A percentile compares a stretch with the other conserved stretches of the same genome.
These are phyloP conservation scores for Spencermartinsiella europaea DNA, from an alignment of 805 yeast genomes.

Conservation along the genomic window DNA sequence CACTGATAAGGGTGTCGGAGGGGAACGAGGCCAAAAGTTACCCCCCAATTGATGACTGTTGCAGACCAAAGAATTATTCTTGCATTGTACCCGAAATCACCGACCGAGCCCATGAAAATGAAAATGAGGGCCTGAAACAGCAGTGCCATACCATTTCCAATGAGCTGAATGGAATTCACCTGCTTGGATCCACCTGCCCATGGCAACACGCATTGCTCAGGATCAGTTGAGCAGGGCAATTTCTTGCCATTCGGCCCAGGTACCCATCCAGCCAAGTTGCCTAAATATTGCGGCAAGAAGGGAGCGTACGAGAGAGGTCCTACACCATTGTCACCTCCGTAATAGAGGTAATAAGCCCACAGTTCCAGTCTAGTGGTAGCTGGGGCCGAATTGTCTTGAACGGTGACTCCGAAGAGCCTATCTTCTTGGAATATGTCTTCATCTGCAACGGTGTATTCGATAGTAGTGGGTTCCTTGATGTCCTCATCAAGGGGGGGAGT, in stretches of 20 bases:
- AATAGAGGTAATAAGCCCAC: constrained; percentile 13
- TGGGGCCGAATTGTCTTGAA: constrained; percentile 8
- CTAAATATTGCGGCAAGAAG: constrained; percentile 13
- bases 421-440: constrained; percentile 1
- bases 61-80: constrained; percentile 10
- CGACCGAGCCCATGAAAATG: constrained; percentile 16
- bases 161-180: constrained; percentile 11
- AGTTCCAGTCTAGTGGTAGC: constrained; percentile 13
- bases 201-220: constrained; percentile 12
- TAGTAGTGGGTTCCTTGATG: constrained; percentile 1
- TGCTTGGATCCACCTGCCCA: constrained; percentile 14
- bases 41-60: constrained; percentile 14
- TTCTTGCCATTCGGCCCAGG: constrained; percentile 13
- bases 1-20: constrained; percentile 9
- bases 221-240: constrained; percentile 5
- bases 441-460: constrained; percentile 5
- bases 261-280: constrained; percentile 11
- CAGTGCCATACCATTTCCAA: constrained; percentile 15
- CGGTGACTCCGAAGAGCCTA: constrained; percentile 3
- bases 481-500: no score
- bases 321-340: constrained; percentile 17
- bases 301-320: constrained; percentile 16
- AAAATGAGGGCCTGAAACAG: constrained; percentile 14
- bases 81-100: constrained; percentile 14
- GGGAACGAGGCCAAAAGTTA: constrained; percentile 12